phyloP scores from a whole-genome alignment of 176 grass and related monocot species.

The Eleusine coracana region DNA sequence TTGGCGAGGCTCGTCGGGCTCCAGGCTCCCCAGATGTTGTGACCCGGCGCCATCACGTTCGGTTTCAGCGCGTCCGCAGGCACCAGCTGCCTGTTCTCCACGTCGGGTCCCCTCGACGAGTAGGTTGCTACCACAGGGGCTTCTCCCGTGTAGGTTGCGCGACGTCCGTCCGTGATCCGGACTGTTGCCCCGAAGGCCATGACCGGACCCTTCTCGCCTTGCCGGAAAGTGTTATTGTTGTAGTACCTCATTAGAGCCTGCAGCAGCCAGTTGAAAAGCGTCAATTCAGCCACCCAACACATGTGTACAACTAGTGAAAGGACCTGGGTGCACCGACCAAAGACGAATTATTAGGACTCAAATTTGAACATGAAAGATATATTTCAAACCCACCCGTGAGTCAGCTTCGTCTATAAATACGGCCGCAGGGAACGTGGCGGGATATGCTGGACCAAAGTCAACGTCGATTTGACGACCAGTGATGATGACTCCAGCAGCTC shows the following conservation, averaged over 20 bases:
- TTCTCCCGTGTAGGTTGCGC: constrained; percentile 61
- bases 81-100: constrained; percentile 54
- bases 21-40: constrained; percentile 92
- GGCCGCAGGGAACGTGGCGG: constrained; percentile 56
- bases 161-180: constrained; percentile 68
- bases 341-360: not conserved
- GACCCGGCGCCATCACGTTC: constrained; percentile 84
- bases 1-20: constrained; percentile 56
- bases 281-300: constrained; percentile 1
- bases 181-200: constrained; percentile 55
- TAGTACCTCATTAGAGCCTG: constrained; percentile 70
- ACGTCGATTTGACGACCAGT: constrained; percentile 48
- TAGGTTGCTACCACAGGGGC: constrained; percentile 61
- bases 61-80: constrained; percentile 84
- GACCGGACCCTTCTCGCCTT: constrained; percentile 37
- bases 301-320: not conserved
- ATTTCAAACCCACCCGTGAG: constrained; percentile 45
- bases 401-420: constrained; percentile 43
- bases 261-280: constrained; percentile 2
- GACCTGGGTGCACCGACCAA: not conserved
- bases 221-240: constrained; percentile 45
- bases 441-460: constrained; percentile 46
- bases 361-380: not conserved
- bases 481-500: constrained; percentile 67
- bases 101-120: constrained; percentile 81